phyloP scores from a whole-genome alignment of 148 eudicot genomes.

The Gaultheria prostrata region DNA sequence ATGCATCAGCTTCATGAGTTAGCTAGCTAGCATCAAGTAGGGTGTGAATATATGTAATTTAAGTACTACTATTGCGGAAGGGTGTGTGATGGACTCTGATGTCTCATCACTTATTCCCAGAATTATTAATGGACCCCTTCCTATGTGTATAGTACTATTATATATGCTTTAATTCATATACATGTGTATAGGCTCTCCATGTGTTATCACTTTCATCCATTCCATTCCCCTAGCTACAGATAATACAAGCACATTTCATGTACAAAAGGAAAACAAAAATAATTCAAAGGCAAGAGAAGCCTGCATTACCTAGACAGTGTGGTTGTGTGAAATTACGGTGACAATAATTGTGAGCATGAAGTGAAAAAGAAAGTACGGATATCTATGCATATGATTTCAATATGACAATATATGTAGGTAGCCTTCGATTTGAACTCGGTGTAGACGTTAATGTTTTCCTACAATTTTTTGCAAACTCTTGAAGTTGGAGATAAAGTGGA shows the following conservation, averaged over 20 bases:
- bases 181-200: background rate
- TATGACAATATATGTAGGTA: too few species aligned
- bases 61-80: background rate
- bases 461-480: too few species aligned
- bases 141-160: background rate
- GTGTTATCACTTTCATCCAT: background rate
- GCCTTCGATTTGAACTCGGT: too few species aligned
- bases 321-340: background rate
- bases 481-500: too few species aligned
- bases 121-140: conserved; percentile 6
- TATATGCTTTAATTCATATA: background rate
- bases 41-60: background rate
- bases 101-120: background rate
- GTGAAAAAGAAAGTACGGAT: too few species aligned
- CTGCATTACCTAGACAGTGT: background rate
- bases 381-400: too few species aligned
- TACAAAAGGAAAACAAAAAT: background rate
- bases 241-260: background rate
- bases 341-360: too few species aligned
- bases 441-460: too few species aligned
- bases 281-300: background rate
- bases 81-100: conserved; percentile 2
- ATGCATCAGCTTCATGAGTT: background rate
- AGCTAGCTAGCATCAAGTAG: background rate
- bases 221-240: background rate